Percentiles rank a stretch among this genome's conserved stretches.
phyloP scores from a whole-genome alignment of 164 flowering plant genomes.

The Chloranthus sessilifolius region DNA sequence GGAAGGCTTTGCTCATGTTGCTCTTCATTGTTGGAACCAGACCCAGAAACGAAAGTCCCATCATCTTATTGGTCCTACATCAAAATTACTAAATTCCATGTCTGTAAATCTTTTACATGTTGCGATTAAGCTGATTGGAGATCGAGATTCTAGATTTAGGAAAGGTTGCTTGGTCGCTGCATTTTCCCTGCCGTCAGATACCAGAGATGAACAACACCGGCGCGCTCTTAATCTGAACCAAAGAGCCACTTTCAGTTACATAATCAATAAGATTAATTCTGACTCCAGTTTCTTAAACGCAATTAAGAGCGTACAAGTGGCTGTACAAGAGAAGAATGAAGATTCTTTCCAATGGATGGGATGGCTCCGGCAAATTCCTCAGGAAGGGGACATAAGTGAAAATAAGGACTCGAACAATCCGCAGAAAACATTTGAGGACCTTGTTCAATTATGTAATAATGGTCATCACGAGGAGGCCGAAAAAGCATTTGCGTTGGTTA shows the following conservation, averaged over 20 bases:
- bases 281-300: slow-evolving; percentile 36
- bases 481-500: slow-evolving; percentile 33
- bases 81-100: slow-evolving; percentile 14
- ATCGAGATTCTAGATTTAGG: slow-evolving; percentile 38
- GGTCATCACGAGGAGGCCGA: slow-evolving; percentile 25
- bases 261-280: slow-evolving; percentile 28
- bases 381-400: slow-evolving; percentile 15
- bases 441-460: slow-evolving; percentile 13
- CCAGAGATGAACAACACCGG: slow-evolving; percentile 1
- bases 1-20: slow-evolving; percentile 70
- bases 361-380: slow-evolving; percentile 45
- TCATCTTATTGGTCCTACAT: slow-evolving; percentile 8
- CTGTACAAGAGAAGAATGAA: slow-evolving; percentile 29
- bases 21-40: slow-evolving; percentile 49
- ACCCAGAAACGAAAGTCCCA: slow-evolving; percentile 14
- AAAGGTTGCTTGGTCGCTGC: slow-evolving; percentile 72
- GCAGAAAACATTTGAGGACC: slow-evolving; percentile 10
- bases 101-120: slow-evolving; percentile 48
- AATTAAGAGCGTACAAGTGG: slow-evolving; percentile 21
- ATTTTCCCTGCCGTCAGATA: slow-evolving; percentile 18
- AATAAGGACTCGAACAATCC: slow-evolving; percentile 16
- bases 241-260: slow-evolving; percentile 31
- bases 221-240: slow-evolving; percentile 25
- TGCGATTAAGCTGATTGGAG: slow-evolving; percentile 42
- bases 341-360: slow-evolving; percentile 41